These are phyloP conservation scores for Exophiala dermatitidis DNA, from an alignment of 2,329 filamentous ascomycete genomes.

Conservation along the genomic window DNA sequence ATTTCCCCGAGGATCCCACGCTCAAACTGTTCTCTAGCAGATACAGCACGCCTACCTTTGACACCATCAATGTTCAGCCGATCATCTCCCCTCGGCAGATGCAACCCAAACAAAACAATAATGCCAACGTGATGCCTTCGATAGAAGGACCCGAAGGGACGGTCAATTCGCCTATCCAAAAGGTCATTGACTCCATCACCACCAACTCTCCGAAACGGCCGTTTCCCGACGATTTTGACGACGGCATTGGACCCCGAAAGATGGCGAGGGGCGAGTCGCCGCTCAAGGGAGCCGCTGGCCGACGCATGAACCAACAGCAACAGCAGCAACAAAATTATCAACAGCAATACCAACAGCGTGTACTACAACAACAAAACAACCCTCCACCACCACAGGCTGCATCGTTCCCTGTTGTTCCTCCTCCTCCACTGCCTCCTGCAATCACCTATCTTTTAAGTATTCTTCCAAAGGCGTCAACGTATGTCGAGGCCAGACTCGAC, in stretches of 20 bases:
- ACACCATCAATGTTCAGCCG: slow-evolving; percentile 71
- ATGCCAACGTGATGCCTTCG: slow-evolving; percentile 33
- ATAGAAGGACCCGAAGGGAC: slow-evolving; percentile 22
- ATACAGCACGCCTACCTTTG: slow-evolving; percentile 66
- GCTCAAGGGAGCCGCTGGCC: slow-evolving; percentile 80
- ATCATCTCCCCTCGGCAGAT: slow-evolving; percentile 81
- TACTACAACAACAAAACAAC: slow-evolving; percentile 30
- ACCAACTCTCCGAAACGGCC: slow-evolving; percentile 49
- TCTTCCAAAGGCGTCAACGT: slow-evolving; percentile 65
- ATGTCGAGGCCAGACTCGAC: slow-evolving; percentile 63
- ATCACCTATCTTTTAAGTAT: slow-evolving; percentile 59
- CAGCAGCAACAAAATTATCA: slow-evolving; percentile 30
- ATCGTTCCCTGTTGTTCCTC: slow-evolving; percentile 50
- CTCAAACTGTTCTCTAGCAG: slow-evolving; percentile 69
- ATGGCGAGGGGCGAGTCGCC: slow-evolving; percentile 84
- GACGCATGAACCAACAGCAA: slow-evolving; percentile 65
- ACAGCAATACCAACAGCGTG: slow-evolving; percentile 43
- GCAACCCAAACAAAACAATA: slow-evolving; percentile 50
- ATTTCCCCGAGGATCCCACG: slow-evolving; percentile 83
- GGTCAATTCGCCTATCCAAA: slow-evolving; percentile 33
- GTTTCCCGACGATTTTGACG: slow-evolving; percentile 64
- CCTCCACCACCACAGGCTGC: slow-evolving; percentile 32
- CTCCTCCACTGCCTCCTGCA: slow-evolving; percentile 65
- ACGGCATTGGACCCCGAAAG: slow-evolving; percentile 68
- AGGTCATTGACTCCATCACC: slow-evolving; percentile 32